Evolutionary conservation across 345 rosid genomes (phyloP).

Genomic region (Linum lewisii): DNA sequence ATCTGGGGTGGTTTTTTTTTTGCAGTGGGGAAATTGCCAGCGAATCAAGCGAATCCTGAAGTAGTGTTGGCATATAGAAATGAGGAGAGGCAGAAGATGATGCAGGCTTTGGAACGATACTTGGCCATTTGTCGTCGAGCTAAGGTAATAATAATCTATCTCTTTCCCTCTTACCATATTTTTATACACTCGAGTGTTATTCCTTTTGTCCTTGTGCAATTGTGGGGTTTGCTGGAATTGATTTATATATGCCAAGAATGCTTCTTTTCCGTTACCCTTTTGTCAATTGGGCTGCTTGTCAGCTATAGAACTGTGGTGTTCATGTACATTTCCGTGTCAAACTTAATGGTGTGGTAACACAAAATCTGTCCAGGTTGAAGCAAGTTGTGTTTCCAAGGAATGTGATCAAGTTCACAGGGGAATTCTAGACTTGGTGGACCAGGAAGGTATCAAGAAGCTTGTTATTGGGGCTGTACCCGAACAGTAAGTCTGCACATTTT

Average conservation of each 20-base stretch:
- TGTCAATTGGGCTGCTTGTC: no score
- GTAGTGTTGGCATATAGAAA: conserved; percentile 38
- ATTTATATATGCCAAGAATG: neutral
- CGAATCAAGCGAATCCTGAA: conserved; percentile 41
- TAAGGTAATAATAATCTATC: conserved; percentile 32
- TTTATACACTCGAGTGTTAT: neutral
- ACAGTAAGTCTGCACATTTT: conserved; percentile 28
- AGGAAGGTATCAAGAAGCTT: conserved; percentile 41
- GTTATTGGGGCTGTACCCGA: conserved; percentile 52
- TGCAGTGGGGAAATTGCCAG: conserved; percentile 70
- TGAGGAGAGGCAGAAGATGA: conserved; percentile 36
- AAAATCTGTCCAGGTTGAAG: conserved; percentile 36
- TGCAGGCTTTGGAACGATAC: conserved; percentile 37
- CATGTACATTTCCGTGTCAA: neutral
- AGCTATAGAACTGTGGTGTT: neutral
- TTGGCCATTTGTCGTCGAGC: conserved; percentile 25
- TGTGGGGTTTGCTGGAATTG: neutral
- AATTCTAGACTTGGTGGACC: conserved; percentile 38
- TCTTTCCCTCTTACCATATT: neutral
- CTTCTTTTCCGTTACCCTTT: neutral
- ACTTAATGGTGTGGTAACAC: neutral
- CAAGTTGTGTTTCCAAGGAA: conserved; percentile 30
- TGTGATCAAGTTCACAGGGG: conserved; percentile 47
- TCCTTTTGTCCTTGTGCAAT: neutral
- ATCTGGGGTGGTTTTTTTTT: conserved; percentile 7